These are phyloP conservation scores for Colletotrichum truncatum DNA, from an alignment of 2,329 filamentous ascomycete species.

Conservation along the genomic window DNA sequence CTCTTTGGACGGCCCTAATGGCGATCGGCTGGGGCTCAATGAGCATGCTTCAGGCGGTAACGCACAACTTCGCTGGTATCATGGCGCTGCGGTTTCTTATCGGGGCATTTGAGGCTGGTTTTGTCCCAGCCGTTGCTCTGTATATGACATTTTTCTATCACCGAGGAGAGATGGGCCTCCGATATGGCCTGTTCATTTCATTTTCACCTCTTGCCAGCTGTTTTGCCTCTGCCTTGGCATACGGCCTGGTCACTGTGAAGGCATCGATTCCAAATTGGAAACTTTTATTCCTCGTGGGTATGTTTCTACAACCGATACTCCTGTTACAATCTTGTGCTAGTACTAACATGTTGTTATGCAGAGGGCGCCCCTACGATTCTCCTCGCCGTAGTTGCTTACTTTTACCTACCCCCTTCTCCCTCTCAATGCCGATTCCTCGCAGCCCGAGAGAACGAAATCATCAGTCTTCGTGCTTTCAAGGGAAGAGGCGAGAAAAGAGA, in stretches of 20 bases:
- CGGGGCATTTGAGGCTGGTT: conserved; percentile 54
- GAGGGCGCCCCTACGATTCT: conserved; percentile 68
- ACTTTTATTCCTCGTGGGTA: conserved; percentile 67
- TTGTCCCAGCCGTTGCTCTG: conserved; percentile 50
- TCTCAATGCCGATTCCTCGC: conserved; percentile 62
- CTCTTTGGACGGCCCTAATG: conserved; percentile 30
- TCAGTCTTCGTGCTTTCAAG: conserved; percentile 59
- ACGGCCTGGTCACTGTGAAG: conserved; percentile 69
- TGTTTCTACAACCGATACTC: not conserved
- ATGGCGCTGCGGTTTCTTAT: conserved; percentile 51
- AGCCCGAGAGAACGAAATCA: conserved; percentile 66
- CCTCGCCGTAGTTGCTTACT: conserved; percentile 63
- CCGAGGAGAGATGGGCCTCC: conserved; percentile 71
- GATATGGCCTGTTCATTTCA: conserved; percentile 77
- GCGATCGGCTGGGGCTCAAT: conserved; percentile 21
- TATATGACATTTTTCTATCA: conserved; percentile 58
- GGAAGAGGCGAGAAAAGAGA: conserved; percentile 56
- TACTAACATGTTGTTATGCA: not conserved
- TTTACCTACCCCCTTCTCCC: conserved; percentile 62
- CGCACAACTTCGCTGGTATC: conserved; percentile 44
- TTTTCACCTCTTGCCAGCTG: conserved; percentile 73
- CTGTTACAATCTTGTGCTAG: not conserved
- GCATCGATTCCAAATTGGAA: conserved; percentile 70
- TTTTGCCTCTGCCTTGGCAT: conserved; percentile 73
- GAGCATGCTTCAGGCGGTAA: conserved; percentile 40